Evolutionary conservation across 257 asterid species (phyloP).

Genomic region (Jaltomata sinuosa): DNA sequence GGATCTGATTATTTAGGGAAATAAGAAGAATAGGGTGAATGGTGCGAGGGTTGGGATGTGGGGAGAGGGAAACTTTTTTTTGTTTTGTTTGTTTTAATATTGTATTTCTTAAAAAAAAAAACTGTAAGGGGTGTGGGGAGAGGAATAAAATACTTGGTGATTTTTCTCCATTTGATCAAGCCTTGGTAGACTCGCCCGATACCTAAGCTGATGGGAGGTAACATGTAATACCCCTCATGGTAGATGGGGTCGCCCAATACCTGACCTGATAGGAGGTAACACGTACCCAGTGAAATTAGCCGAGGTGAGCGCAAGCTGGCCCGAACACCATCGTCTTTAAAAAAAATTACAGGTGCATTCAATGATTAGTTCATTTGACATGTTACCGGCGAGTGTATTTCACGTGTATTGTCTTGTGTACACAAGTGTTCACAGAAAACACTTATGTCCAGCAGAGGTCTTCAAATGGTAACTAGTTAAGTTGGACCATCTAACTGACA

Average conservation of each 20-base stretch:
- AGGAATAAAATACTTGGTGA: background rate
- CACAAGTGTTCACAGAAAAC: background rate
- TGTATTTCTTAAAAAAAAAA: no score
- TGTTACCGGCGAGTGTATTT: background rate
- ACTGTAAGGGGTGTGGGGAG: background rate
- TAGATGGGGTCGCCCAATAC: no score
- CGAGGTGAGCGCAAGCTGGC: background rate
- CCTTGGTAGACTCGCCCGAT: background rate
- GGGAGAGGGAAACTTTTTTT: background rate
- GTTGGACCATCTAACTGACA: background rate
- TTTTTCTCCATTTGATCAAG: background rate
- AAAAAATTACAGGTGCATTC: background rate
- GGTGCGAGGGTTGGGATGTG: background rate
- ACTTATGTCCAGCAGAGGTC: background rate
- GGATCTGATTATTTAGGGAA: background rate
- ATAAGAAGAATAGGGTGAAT: background rate
- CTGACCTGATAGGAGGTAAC: no score
- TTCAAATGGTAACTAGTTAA: background rate
- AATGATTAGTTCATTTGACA: background rate
- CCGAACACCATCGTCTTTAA: background rate
- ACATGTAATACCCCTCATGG: no score
- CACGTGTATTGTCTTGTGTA: background rate
- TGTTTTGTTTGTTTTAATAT: background rate
- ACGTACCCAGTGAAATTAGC: background rate
- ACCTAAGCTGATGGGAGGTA: background rate